Conservation (phyloP, 2,329 filamentous ascomycete genomes). For the Exophiala viscosa region DNA sequence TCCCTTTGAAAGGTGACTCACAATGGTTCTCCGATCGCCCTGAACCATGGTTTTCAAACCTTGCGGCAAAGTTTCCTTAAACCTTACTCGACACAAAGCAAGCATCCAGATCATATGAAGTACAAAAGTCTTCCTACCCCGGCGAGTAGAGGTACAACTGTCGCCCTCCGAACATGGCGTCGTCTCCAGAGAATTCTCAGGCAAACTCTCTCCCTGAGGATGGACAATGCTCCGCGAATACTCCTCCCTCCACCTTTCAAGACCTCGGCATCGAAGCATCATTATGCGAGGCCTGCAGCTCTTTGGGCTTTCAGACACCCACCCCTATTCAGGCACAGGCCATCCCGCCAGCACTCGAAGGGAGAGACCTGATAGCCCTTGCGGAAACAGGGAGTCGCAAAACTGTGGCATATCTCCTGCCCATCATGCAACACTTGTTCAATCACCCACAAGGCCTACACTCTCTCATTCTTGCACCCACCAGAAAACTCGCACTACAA, state of each 20-base stretch:
- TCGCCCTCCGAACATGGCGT: neutral
- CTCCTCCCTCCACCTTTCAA: constrained; percentile 44
- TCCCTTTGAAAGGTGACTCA: no score
- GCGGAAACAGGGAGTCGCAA: constrained; percentile 96
- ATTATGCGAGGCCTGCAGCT: constrained; percentile 81
- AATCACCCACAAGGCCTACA: constrained; percentile 82
- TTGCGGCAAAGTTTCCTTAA: neutral
- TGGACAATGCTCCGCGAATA: neutral
- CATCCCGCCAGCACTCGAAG: constrained; percentile 74
- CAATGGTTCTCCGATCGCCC: no score
- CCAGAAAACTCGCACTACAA: constrained; percentile 87
- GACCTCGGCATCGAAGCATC: constrained; percentile 73
- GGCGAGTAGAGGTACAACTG: neutral
- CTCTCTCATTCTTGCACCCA: constrained; percentile 86
- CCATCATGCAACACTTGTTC: constrained; percentile 86
- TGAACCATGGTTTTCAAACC: no score
- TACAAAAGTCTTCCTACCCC: neutral
- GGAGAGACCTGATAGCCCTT: constrained; percentile 84
- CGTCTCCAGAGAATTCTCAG: neutral
- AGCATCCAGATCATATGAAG: neutral
- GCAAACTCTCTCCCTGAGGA: neutral
- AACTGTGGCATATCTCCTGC: constrained; percentile 89
- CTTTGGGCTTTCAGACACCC: constrained; percentile 76
- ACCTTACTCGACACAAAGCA: neutral
- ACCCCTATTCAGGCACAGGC: constrained; percentile 86